Base-by-base conservation (phyloP, 176 grass and related monocot species). In the Raddia distichophylla region DNA sequence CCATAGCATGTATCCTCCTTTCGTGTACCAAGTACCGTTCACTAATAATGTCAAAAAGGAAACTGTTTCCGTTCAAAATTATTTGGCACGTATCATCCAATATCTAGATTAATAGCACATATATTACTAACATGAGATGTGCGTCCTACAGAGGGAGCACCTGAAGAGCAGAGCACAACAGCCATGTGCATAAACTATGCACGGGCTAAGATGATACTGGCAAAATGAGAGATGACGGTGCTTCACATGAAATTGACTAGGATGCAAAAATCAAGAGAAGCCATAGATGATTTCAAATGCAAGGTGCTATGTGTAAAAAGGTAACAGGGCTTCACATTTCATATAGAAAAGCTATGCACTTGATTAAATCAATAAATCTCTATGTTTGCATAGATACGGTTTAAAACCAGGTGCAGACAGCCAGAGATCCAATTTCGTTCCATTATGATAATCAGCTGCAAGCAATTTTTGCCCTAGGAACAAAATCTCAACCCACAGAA, bases 401-500 rank as follows among this genome's bases (percentile, higher is more conserved):
- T 71, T 51, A 17, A 67, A 58, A 62, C 13, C 67, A 63, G 44
- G 18, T 82, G 10, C 57, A 51, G 32, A 14, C 17, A 72, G 43
- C 44, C 11, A 82, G 32, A 14, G 32, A 72, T 53, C 44, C 11
- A 82, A 16, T 37, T 64, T n/a, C 53, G 56, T 64, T 19, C 37
- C 59, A 35, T 4, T 65, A 13, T 86, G 1, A 37, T 4, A 55
- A 71, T 71, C 60, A 13, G 15, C 48, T 3, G 37, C 59, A 57
- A 27, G 40, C 4, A 34, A 58, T 57, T 27, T 27, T 27, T 27
- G 27, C 27, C 27, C 27, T 27, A 48, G n/a, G 74, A 51, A 12
- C 69, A 69, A 68, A 33, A 20, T 37, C 35, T 64, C n/a, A 64
- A 19, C 13, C 80, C 71, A 68, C 8, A 54, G n/a, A 77, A 33